Conservation (phyloP, 2,329 filamentous ascomycete genomes). For the Hymenoscyphus infarciens region DNA sequence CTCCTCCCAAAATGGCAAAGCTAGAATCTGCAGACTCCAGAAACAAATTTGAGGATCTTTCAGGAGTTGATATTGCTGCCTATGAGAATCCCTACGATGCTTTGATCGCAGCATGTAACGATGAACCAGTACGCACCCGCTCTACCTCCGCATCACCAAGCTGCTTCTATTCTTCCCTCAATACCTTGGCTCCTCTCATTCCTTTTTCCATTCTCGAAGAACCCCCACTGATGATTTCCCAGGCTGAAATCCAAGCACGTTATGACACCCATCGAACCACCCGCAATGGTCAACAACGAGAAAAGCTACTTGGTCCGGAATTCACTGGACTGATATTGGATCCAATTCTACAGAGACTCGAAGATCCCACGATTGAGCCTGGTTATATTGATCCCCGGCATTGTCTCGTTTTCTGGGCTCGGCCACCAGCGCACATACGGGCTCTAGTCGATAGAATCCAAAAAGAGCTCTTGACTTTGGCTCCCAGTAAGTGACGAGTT, state of each 20-base stretch:
- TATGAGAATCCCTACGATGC: conserved; percentile 36
- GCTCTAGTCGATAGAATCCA: conserved; percentile 68
- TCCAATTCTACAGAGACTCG: conserved; percentile 67
- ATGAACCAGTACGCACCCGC: conserved; percentile 31
- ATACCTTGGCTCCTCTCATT: neutral
- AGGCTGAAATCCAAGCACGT: conserved; percentile 32
- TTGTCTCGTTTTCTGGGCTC: conserved; percentile 84
- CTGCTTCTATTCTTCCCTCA: neutral
- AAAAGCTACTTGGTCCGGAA: conserved; percentile 64
- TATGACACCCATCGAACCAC: conserved; percentile 72
- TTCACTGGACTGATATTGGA: conserved; percentile 75
- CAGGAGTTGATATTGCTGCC: conserved; percentile 31
- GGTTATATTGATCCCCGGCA: conserved; percentile 72
- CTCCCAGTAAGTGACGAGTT: conserved; percentile 61
- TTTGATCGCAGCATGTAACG: conserved; percentile 33
- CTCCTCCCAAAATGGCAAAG: neutral
- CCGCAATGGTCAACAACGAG: conserved; percentile 72
- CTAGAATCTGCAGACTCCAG: conserved; percentile 27
- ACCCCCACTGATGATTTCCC: neutral
- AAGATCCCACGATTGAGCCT: conserved; percentile 59
- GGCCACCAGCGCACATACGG: conserved; percentile 70
- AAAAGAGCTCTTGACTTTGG: conserved; percentile 56
- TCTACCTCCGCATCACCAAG: neutral
- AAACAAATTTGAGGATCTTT: conserved; percentile 36
- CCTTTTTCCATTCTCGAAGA: neutral